Conservation (phyloP, 805 yeast species). For the Kockiozyma suomiensis region DNA sequence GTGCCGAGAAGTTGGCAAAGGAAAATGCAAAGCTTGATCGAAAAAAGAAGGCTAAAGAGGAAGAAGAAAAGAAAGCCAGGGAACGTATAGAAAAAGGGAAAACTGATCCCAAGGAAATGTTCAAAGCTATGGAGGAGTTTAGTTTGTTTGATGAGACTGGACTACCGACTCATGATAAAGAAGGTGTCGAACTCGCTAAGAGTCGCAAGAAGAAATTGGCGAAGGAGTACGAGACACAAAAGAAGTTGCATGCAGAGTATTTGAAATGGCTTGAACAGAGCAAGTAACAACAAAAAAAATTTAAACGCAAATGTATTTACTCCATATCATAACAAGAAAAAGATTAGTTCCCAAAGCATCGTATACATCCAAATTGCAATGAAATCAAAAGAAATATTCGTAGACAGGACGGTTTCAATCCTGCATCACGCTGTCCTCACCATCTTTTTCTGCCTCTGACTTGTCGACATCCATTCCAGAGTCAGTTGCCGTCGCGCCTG, state of each 20-base stretch:
- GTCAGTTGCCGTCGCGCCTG: not conserved
- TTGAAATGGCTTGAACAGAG: conserved; percentile 16
- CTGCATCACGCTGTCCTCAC: conserved; percentile 21
- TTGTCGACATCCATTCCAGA: not conserved
- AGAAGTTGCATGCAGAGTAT: conserved; percentile 76
- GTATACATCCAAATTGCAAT: not conserved
- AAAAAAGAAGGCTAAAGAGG: conserved; percentile 44
- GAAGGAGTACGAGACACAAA: conserved; percentile 78
- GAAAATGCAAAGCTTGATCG: conserved; percentile 62
- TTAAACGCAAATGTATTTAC: not conserved
- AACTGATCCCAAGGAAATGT: conserved; percentile 71
- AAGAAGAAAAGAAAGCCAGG: conserved; percentile 54
- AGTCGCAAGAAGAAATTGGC: conserved; percentile 79
- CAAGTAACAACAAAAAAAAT: not conserved
- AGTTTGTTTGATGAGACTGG: conserved; percentile 85
- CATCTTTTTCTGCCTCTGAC: not conserved
- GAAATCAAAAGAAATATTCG: not conserved
- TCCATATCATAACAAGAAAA: not conserved
- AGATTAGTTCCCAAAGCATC: not conserved
- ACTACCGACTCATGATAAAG: conserved; percentile 70
- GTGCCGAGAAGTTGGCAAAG: conserved; percentile 57
- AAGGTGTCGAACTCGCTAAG: conserved; percentile 84
- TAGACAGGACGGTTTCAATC: not conserved
- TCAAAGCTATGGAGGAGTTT: conserved; percentile 58
- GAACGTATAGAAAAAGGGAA: conserved; percentile 75